Evolutionary conservation across 352 stramenopile species (phyloP).

Genomic region (Phytophthora cactorum): DNA sequence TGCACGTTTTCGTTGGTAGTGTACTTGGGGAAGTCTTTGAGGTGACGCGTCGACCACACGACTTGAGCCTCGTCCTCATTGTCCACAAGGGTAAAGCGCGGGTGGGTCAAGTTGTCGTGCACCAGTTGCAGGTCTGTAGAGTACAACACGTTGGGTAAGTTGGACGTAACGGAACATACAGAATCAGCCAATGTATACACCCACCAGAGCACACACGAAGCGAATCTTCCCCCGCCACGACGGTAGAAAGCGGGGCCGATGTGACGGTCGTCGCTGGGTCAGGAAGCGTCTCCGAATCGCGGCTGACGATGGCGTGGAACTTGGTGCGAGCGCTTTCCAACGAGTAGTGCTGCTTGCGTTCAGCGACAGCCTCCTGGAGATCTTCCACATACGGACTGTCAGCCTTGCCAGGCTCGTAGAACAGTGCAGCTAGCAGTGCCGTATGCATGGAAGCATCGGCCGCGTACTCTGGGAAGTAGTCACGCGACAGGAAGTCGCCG

Average conservation of each 20-base stretch:
- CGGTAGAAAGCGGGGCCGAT: slow-evolving; percentile 28
- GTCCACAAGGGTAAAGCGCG: slow-evolving; percentile 47
- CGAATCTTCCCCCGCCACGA: slow-evolving; percentile 27
- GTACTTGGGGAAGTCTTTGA: slow-evolving; percentile 63
- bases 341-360: slow-evolving; percentile 41
- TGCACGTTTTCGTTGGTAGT: slow-evolving; percentile 48
- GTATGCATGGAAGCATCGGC: slow-evolving; percentile 40
- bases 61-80: slow-evolving; percentile 54
- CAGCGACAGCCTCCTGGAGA: slow-evolving; percentile 33
- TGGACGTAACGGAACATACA: neutral
- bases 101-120: slow-evolving; percentile 49
- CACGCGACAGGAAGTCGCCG: slow-evolving; percentile 52
- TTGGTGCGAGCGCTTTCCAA: slow-evolving; percentile 40
- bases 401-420: slow-evolving; percentile 43
- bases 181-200: slow-evolving; percentile 2
- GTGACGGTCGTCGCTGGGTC: slow-evolving; percentile 38
- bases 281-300: slow-evolving; percentile 42
- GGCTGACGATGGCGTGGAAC: slow-evolving; percentile 49
- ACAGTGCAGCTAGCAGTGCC: slow-evolving; percentile 45
- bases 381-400: slow-evolving; percentile 39
- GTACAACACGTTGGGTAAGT: slow-evolving; percentile 1
- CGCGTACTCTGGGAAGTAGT: slow-evolving; percentile 50
- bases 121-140: slow-evolving; percentile 44
- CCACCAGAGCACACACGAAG: slow-evolving; percentile 47
- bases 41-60: slow-evolving; percentile 55